Percentiles rank a stretch among this genome's conserved stretches.
Conservation (phyloP, 1,284 basidiomycete genomes). For the Testicularia cyperi region DNA sequence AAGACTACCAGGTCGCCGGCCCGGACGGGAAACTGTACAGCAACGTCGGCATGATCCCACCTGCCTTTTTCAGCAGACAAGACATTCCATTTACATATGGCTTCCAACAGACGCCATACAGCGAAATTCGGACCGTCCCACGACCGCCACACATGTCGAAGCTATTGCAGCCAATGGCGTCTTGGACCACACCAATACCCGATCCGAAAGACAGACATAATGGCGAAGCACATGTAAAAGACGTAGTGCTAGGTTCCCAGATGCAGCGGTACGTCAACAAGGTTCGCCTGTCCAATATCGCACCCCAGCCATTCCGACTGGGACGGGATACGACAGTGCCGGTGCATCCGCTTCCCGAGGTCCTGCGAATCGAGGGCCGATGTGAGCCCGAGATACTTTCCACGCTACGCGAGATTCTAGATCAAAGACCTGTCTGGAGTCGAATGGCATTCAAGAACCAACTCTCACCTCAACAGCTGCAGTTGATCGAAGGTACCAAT, state of each 20-base stretch:
- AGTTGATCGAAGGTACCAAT: constrained; percentile 64
- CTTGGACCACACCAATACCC: too few relatives aligned
- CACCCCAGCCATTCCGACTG: constrained; percentile 22
- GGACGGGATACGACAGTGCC: constrained; percentile 14
- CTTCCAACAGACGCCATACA: constrained; percentile 41
- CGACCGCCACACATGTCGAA: background rate
- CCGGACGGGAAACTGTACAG: constrained; percentile 4
- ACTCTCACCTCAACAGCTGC: constrained; percentile 70
- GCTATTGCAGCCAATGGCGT: background rate
- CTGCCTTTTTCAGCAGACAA: constrained; percentile 48
- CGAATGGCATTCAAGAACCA: constrained; percentile 80
- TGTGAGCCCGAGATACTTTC: constrained; percentile 10
- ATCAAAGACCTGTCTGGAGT: constrained; percentile 83
- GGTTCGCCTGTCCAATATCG: constrained; percentile 26
- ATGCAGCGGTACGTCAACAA: constrained; percentile 35
- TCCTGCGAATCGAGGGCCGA: constrained; percentile 18
- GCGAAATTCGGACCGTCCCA: constrained; percentile 32
- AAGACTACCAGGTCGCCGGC: constrained; percentile 32
- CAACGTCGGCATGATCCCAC: constrained; percentile 49
- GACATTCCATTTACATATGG: constrained; percentile 46
- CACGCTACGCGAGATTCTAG: constrained; percentile 44
- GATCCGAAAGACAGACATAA: too few relatives aligned
- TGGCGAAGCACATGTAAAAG: too few relatives aligned
- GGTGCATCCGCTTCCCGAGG: constrained; percentile 9
- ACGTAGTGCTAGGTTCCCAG: background rate